Conservation (phyloP, 805 yeast species). For the Kodamaea kaohsiungensis region DNA sequence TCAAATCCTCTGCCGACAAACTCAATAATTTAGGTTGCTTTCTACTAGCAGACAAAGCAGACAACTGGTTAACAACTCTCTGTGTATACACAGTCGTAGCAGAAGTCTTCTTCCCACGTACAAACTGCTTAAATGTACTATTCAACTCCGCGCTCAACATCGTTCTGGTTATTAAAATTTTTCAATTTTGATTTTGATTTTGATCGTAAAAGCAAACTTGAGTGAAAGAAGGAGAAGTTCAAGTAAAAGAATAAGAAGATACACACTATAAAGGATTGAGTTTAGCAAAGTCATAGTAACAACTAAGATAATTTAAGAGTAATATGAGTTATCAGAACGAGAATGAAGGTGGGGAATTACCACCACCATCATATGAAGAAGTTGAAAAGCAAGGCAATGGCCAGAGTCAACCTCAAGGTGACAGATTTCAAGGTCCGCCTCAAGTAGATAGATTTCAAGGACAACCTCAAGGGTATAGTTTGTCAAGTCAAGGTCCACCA, state of each 20-base stretch:
- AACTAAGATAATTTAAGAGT: background rate
- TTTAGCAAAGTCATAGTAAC: no score
- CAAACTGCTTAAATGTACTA: constrained; percentile 18
- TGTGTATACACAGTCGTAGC: constrained; percentile 38
- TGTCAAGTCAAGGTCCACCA: background rate
- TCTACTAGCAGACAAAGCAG: constrained; percentile 83
- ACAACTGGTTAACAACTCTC: constrained; percentile 56
- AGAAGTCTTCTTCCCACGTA: constrained; percentile 33
- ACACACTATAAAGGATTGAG: background rate
- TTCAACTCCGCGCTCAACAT: background rate
- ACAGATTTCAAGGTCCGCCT: background rate
- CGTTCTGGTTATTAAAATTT: constrained; percentile 6
- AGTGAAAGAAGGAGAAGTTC: background rate
- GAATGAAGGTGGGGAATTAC: background rate
- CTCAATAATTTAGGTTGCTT: constrained; percentile 84
- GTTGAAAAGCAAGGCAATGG: background rate
- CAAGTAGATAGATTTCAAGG: background rate
- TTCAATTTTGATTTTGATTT: background rate
- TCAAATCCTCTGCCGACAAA: constrained; percentile 73
- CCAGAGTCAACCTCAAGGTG: background rate
- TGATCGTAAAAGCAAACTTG: background rate
- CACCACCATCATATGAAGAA: constrained; percentile 10
- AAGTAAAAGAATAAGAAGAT: background rate
- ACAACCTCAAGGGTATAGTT: background rate
- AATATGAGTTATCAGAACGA: background rate